Evolutionary conservation across 1,139 yeast species (phyloP).

Genomic region (Candida tropicalis): DNA sequence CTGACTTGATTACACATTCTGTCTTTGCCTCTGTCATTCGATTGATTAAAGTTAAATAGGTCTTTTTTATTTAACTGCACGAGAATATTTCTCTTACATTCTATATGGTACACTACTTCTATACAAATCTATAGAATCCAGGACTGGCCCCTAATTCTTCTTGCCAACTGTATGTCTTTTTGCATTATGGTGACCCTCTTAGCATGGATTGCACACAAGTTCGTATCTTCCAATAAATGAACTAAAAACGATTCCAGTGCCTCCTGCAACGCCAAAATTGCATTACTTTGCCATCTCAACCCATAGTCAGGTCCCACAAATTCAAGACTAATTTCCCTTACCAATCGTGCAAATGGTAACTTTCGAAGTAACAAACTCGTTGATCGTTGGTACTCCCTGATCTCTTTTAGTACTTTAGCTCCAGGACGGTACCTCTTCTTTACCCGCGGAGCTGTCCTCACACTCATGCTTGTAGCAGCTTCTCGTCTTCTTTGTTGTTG

Average conservation of each 20-base stretch:
- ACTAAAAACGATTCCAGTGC: slow-evolving; percentile 90
- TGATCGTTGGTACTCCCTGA: slow-evolving; percentile 73
- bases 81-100: too few species aligned
- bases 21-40: too few species aligned
- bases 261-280: slow-evolving; percentile 86
- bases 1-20: too few species aligned
- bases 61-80: too few species aligned
- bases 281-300: slow-evolving; percentile 87
- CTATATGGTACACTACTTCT: too few species aligned
- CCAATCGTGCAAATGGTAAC: slow-evolving; percentile 88
- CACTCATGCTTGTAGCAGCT: slow-evolving; percentile 9
- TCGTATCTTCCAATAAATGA: slow-evolving; percentile 86
- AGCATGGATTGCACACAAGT: slow-evolving; percentile 89
- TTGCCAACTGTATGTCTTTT: slow-evolving; percentile 87
- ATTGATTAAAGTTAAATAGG: too few species aligned
- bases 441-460: slow-evolving; percentile 21
- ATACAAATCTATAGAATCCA: slow-evolving; percentile 2
- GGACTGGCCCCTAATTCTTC: slow-evolving; percentile 72
- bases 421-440: slow-evolving; percentile 71
- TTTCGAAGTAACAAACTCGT: slow-evolving; percentile 79
- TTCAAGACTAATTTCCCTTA: slow-evolving; percentile 78
- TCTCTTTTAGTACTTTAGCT: slow-evolving; percentile 74
- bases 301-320: slow-evolving; percentile 61
- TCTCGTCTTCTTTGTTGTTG: not conserved
- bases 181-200: slow-evolving; percentile 94